These are phyloP conservation scores for Tausonia pullulans DNA, from an alignment of 1,284 basidiomycete genomes.

Conservation along the genomic window DNA sequence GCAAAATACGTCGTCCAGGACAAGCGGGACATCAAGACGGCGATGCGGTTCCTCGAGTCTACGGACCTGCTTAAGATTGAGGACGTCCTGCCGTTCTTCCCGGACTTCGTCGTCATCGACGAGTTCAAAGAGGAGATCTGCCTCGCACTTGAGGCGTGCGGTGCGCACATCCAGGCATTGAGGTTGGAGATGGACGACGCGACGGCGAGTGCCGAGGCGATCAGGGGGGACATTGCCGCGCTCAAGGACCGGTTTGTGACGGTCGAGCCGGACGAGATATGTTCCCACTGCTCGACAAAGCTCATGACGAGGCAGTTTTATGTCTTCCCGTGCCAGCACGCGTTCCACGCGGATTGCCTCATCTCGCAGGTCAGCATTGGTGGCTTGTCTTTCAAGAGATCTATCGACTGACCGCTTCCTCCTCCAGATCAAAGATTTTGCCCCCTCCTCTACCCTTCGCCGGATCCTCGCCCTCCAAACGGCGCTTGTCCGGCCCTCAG, in stretches of 20 bases:
- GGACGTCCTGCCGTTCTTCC: conserved; percentile 98
- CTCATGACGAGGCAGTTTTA: conserved; percentile 88
- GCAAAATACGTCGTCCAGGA: conserved; percentile 95
- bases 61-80: conserved; percentile 94
- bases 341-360: conserved; percentile 89
- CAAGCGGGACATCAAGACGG: conserved; percentile 96
- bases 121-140: conserved; percentile 99
- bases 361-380: conserved; percentile 63
- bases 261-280: conserved; percentile 76
- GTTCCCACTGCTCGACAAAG: conserved; percentile 62
- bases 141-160: conserved; percentile 86
- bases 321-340: conserved; percentile 94
- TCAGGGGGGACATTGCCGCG: conserved; percentile 79
- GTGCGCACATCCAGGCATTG: conserved; percentile 76
- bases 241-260: conserved; percentile 87
- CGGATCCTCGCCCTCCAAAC: conserved; percentile 43
- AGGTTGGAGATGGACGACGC: conserved; percentile 96
- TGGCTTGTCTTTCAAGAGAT: neutral
- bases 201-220: conserved; percentile 79
- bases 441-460: conserved; percentile 66
- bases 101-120: conserved; percentile 98
- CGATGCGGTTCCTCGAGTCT: conserved; percentile 90
- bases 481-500: conserved; percentile 32
- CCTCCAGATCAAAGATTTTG: conserved; percentile 71
- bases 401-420: neutral